phyloP scores from a whole-genome alignment of 2,329 filamentous ascomycete genomes.

The Fusarium pseudonygamai region DNA sequence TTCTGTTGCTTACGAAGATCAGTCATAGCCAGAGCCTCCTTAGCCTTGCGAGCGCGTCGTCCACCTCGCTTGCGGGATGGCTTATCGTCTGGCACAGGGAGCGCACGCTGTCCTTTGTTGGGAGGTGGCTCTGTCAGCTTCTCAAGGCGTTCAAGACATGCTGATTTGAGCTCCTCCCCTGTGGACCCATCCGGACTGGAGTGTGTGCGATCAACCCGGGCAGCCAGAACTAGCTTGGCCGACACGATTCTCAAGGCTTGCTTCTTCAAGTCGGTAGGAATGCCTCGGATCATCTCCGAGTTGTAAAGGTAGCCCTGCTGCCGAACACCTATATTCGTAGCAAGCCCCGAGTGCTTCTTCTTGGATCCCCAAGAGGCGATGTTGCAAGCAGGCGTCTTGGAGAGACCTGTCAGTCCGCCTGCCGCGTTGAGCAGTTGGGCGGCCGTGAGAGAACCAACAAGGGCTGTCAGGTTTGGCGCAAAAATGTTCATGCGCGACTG shows the following conservation, averaged over 20 bases:
- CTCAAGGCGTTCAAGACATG: slow-evolving; percentile 86
- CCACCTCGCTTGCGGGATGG: slow-evolving; percentile 92
- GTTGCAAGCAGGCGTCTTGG: slow-evolving; percentile 94
- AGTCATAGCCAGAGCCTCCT: slow-evolving; percentile 97
- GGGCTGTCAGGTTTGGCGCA: slow-evolving; percentile 88
- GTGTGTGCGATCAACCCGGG: slow-evolving; percentile 88
- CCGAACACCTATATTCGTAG: slow-evolving; percentile 89
- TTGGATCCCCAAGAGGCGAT: slow-evolving; percentile 91
- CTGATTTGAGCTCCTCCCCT: slow-evolving; percentile 82
- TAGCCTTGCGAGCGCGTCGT: slow-evolving; percentile 88
- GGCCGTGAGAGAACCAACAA: slow-evolving; percentile 92
- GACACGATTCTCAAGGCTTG: slow-evolving; percentile 96
- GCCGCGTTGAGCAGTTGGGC: slow-evolving; percentile 96
- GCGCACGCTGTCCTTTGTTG: slow-evolving; percentile 85
- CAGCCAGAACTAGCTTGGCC: slow-evolving; percentile 92
- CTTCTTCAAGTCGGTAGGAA: slow-evolving; percentile 86
- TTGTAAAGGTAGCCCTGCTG: slow-evolving; percentile 95
- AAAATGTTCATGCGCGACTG: slow-evolving; percentile 97
- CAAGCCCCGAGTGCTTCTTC: slow-evolving; percentile 83
- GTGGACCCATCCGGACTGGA: slow-evolving; percentile 82
- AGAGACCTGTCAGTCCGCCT: slow-evolving; percentile 86
- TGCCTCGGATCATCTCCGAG: slow-evolving; percentile 85
- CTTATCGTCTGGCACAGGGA: slow-evolving; percentile 95
- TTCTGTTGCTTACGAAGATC: slow-evolving; percentile 97
- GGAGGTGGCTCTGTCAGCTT: slow-evolving; percentile 92